phyloP scores from a whole-genome alignment of 2,329 filamentous ascomycete genomes.

The Penicillium sp. region DNA sequence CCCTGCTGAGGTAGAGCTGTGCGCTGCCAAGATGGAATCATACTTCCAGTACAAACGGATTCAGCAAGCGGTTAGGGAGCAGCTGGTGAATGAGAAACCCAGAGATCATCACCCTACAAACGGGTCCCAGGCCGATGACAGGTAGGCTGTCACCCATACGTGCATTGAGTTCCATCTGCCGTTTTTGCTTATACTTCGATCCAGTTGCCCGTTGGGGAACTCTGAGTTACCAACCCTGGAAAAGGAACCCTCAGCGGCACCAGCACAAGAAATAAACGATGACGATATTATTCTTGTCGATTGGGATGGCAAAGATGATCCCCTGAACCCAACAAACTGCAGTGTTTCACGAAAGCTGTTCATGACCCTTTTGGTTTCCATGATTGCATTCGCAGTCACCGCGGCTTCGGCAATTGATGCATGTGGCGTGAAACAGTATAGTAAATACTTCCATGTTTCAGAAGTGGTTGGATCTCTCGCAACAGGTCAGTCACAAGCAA shows the following conservation, averaged over 20 bases:
- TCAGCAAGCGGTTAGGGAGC: slow-evolving; percentile 9
- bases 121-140: not conserved
- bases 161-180: not conserved
- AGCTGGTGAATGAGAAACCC: slow-evolving; percentile 7
- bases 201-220: not conserved
- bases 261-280: not conserved
- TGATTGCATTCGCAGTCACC: slow-evolving; percentile 54
- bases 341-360: slow-evolving; percentile 32
- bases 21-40: slow-evolving; percentile 14
- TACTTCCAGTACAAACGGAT: slow-evolving; percentile 20
- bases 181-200: not conserved
- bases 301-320: slow-evolving; percentile 41
- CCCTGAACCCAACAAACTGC: slow-evolving; percentile 42
- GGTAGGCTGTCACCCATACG: not conserved
- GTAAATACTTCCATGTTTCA: slow-evolving; percentile 49
- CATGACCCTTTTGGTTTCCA: slow-evolving; percentile 46
- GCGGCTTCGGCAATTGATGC: slow-evolving; percentile 57
- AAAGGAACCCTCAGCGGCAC: not conserved
- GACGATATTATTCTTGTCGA: slow-evolving; percentile 28
- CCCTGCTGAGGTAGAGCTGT: not conserved
- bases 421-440: slow-evolving; percentile 47
- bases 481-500: slow-evolving; percentile 33
- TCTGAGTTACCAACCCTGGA: not conserved
- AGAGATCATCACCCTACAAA: not conserved
- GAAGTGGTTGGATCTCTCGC: slow-evolving; percentile 54